Conservation (phyloP, 176 grass and related monocot species). For the Carex parvula region DNA sequence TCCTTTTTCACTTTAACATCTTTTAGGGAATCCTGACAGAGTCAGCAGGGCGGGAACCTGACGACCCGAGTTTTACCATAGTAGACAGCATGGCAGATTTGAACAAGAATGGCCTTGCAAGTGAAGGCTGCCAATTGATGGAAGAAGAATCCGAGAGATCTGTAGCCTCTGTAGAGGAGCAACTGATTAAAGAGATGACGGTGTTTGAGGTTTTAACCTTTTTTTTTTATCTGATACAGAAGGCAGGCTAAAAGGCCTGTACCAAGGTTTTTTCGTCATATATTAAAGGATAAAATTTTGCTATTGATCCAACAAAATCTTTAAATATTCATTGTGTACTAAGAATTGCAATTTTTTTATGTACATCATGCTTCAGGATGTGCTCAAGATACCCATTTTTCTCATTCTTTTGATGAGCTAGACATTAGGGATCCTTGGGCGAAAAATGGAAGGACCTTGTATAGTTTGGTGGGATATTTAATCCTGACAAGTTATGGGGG, state of each 20-base stretch:
- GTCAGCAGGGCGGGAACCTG: conserved; percentile 55
- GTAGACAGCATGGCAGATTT: conserved; percentile 64
- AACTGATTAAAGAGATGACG: conserved; percentile 93
- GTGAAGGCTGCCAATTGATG: conserved; percentile 47
- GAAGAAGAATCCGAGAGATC: conserved; percentile 91
- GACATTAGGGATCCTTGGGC: neutral
- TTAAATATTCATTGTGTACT: neutral
- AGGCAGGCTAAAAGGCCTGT: neutral
- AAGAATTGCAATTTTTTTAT: neutral
- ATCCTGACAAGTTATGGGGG: neutral
- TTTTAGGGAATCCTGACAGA: conserved; percentile 76
- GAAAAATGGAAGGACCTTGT: neutral
- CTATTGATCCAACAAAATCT: neutral
- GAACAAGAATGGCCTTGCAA: conserved; percentile 50
- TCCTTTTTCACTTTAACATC: neutral
- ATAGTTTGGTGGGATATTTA: neutral
- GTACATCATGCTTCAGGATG: neutral
- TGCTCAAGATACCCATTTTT: neutral
- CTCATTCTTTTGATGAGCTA: neutral
- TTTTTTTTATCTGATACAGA: neutral
- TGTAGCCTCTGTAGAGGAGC: conserved; percentile 84
- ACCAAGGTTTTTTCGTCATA: neutral
- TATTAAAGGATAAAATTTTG: neutral
- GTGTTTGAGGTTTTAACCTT: conserved; percentile 74
- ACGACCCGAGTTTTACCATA: conserved; percentile 71